Base-by-base conservation (phyloP, 1,139 yeast species). In the Suhomyces coccinellae region DNA sequence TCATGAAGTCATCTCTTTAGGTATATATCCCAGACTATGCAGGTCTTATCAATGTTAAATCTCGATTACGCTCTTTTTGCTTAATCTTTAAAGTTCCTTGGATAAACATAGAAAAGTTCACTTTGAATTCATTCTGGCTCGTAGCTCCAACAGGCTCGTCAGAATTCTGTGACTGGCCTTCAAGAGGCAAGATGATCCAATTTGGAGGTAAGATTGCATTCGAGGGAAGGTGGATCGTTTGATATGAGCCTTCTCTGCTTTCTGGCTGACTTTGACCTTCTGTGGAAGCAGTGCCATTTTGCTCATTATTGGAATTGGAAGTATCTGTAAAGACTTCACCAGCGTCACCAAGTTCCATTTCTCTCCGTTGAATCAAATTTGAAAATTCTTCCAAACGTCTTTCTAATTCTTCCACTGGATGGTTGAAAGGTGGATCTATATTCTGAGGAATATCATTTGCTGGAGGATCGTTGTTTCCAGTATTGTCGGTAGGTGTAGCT, bases 141-240 rank as follows among this genome's bases (percentile, higher is more conserved):
- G 15, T 34, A 6, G 30, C 31, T 6, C 37, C 40, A 15, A 35
- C 28, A 12, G 15, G n/a, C 2, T 34, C 38, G 26, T 8, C 6
- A 3, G 42, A 15, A 13, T 28, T 13, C 5, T 15, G 17, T 7
- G 26, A 20, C 2, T 44, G 31, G 43, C 43, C 44, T 33, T 52
- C 51, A 8, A 67, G 42, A 1, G 75, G 75, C 16, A 70, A 47
- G 6, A 67, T 33, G 1, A 63, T 54, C 74, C 75, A 69, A 36
- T 62, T 63, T 2, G 71, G 71, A 6, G 75, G 75, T 10, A 67
- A 42, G 3, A 66, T 36, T 1, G 71, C 68, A 28, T 52, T 55
- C 2, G 50, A 44, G 3, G 72, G 71, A 27, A 61, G 52, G 4
- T 44, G 36, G 13, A 65, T 57, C 3, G 57, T 53, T 45, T 63